These are phyloP conservation scores for Deuterostichococcus epilithicus DNA, from an alignment of 139 green algal species.

Conservation along the genomic window DNA sequence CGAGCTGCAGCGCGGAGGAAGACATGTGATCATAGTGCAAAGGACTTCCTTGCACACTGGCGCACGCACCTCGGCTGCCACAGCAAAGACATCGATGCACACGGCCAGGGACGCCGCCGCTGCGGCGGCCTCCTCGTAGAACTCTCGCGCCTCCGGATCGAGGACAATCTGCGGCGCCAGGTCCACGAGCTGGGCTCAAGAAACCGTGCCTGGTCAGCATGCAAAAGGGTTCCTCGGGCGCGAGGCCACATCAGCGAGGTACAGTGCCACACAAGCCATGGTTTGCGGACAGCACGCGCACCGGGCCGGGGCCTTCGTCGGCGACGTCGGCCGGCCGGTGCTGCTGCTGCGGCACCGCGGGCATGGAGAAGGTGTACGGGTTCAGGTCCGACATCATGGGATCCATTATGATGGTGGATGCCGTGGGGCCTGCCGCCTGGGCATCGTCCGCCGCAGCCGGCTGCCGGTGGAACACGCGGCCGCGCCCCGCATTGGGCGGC, in stretches of 20 bases:
- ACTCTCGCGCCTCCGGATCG: slow-evolving; percentile 26
- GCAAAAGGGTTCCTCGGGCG: too few species aligned
- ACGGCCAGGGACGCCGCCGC: slow-evolving; percentile 70
- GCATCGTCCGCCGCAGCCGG: neutral
- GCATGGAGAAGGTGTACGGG: slow-evolving; percentile 15
- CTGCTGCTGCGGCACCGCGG: neutral
- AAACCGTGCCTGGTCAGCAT: too few species aligned
- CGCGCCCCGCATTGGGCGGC: slow-evolving; percentile 55
- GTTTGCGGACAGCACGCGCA: neutral
- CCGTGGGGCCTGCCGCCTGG: neutral
- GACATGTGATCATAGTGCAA: neutral
- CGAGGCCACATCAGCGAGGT: too few species aligned
- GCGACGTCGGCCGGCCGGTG: neutral
- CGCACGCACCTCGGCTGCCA: slow-evolving; percentile 13
- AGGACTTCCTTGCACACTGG: slow-evolving; percentile 21
- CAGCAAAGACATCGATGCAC: slow-evolving; percentile 76
- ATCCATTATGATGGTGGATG: neutral
- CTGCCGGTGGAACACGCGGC: slow-evolving; percentile 39
- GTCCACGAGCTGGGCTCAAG: neutral
- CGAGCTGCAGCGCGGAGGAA: neutral
- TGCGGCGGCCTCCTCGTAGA: slow-evolving; percentile 70
- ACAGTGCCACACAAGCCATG: too few species aligned
- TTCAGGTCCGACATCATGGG: slow-evolving; percentile 15
- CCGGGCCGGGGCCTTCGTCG: neutral
- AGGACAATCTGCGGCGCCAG: slow-evolving; percentile 10